Evolutionary conservation across 495 filamentous ascomycete genomes (phyloP).

Genomic region (Trichoderma reesei): DNA sequence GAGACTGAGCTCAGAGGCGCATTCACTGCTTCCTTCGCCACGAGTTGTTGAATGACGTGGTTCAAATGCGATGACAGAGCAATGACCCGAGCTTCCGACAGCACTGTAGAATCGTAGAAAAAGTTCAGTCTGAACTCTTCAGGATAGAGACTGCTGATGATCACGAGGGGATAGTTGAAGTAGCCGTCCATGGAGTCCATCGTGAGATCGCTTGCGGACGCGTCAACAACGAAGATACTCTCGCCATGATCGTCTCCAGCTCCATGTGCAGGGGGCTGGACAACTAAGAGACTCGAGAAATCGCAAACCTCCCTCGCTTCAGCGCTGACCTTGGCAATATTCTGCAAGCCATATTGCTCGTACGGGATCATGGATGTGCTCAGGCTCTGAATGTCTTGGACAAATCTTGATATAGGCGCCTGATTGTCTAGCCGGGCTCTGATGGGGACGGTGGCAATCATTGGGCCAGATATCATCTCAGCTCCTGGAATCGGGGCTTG

Average conservation of each 20-base stretch:
- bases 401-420: constrained; percentile 12
- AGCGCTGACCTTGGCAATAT: constrained; percentile 23
- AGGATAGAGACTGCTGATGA: constrained; percentile 10
- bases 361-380: constrained; percentile 27
- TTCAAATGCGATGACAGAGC: constrained; percentile 17
- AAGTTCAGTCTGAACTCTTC: constrained; percentile 9
- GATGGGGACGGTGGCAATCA: constrained; percentile 51
- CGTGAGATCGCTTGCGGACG: neutral
- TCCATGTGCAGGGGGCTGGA: constrained; percentile 18
- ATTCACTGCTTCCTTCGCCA: neutral
- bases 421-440: constrained; percentile 21
- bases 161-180: constrained; percentile 18
- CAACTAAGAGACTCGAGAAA: constrained; percentile 32
- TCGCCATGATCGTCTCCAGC: neutral
- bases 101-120: constrained; percentile 14
- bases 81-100: constrained; percentile 13
- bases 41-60: constrained; percentile 6
- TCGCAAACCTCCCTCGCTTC: constrained; percentile 24
- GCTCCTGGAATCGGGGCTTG: constrained; percentile 35
- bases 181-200: constrained; percentile 2
- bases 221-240: constrained; percentile 14
- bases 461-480: constrained; percentile 38
- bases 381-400: constrained; percentile 24
- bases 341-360: constrained; percentile 38
- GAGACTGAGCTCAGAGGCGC: neutral